phyloP scores from a whole-genome alignment of 345 rosid genomes.

The Moricandia moricandioides region DNA sequence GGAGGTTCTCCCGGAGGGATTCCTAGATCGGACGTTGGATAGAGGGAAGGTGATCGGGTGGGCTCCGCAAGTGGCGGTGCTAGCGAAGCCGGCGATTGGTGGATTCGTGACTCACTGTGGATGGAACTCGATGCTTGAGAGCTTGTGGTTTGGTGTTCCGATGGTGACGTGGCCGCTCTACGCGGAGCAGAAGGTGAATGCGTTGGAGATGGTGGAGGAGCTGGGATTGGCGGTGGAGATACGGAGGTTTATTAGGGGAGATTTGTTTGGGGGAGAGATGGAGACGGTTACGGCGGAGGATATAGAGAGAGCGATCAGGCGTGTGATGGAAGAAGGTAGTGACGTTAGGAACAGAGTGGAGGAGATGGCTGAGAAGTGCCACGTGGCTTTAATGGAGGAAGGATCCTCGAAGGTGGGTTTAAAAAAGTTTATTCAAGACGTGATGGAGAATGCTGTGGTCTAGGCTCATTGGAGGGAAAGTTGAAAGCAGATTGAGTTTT shows the following conservation, averaged over 20 bases:
- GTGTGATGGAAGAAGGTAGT: background rate
- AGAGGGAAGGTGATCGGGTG: background rate
- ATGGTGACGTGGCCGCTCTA: background rate
- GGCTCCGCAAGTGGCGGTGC: background rate
- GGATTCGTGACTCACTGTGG: background rate
- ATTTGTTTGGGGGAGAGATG: background rate
- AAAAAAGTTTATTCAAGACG: background rate
- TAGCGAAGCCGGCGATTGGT: background rate
- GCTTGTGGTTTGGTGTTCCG: background rate
- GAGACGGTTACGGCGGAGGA: background rate
- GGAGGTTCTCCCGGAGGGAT: background rate
- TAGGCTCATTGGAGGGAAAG: background rate
- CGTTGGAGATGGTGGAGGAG: background rate
- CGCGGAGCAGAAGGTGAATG: background rate
- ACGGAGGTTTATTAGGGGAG: background rate
- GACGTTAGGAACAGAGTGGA: background rate
- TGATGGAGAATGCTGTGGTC: background rate
- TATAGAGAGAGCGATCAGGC: background rate
- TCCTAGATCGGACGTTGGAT: background rate
- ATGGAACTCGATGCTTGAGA: background rate
- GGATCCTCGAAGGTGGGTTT: background rate
- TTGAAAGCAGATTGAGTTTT: background rate
- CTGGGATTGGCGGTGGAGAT: background rate
- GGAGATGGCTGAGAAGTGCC: background rate
- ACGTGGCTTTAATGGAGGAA: background rate